Evolutionary conservation across 139 green algal species (phyloP), one percentile per base, ranked within the genome.

Genomic region (Protoeuglena noctilucae): DNA sequence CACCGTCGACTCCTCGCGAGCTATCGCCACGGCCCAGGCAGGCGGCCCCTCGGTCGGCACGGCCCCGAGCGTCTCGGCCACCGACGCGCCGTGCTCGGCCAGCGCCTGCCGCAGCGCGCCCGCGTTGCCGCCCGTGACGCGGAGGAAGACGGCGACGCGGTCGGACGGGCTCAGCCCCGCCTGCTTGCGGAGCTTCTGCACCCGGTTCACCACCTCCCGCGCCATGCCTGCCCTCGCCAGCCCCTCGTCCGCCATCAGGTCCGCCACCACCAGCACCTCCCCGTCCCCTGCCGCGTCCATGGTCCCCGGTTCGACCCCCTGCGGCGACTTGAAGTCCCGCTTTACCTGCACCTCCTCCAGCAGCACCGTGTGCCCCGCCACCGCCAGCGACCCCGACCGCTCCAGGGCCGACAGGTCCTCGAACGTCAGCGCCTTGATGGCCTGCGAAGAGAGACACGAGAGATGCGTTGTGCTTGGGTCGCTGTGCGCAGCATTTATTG

Each of bases 161-260:
- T 95, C 84, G 2, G 64, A 72, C 0, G 70, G 62, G 19, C 65
- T 63, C 56, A 95, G 64, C 9, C 84, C 86, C 2, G 79, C 76
- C 40, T 79, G 76, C 73, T 98, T 98, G 14, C 89, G 70, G 43
- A 96, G 69, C 65, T 94, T 93, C 75, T 97, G 89, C 57, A 93
- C 83, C 30, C 88, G 72, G 75, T 95, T 97, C 47, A 95, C 82
- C 25, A 96, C 57, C 76, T 97, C 88, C 7, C 90, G 69, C 16
- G 86, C 90, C 14, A 83, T 46, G 16, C 88, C 83, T 5, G 78
- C 73, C 25, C 77, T 60, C 22, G 78, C 19, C 40, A 96, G 71
- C 19, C 60, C 66, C 3, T 76, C 68, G 53, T 85, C 75, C 21
- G 68, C 40, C 26, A 5, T 39, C 62, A 98, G 62, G 66, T 97